Percentiles rank a stretch among this genome's conserved stretches.
Conservation (phyloP, 83 land plant genomes). For the Thuja plicata region DNA sequence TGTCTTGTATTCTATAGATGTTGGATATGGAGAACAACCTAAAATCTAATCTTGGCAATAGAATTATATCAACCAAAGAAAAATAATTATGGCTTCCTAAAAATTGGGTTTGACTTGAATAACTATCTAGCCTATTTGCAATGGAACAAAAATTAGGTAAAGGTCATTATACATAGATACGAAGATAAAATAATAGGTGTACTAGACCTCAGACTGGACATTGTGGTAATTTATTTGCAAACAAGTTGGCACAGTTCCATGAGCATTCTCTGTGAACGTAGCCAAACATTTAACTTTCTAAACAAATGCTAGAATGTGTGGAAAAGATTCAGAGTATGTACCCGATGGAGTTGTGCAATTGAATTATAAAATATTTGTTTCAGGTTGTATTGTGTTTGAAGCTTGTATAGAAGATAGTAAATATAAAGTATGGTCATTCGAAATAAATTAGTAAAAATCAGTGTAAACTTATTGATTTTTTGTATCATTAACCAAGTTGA, state of each 20-base stretch:
- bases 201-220: constrained; percentile 76
- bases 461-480: too few species aligned
- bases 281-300: neutral
- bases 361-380: too few species aligned
- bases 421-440: too few species aligned
- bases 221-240: constrained; percentile 55
- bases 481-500: too few species aligned
- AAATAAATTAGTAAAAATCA: too few species aligned
- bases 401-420: too few species aligned
- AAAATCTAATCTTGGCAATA: neutral
- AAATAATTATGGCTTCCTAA: neutral
- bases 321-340: too few species aligned
- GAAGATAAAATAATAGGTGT: neutral
- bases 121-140: neutral
- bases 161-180: neutral
- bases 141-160: neutral
- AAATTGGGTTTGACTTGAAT: neutral
- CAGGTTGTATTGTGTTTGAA: too few species aligned
- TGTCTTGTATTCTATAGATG: neutral
- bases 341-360: too few species aligned
- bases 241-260: constrained; percentile 72
- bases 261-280: constrained; percentile 47
- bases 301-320: constrained; percentile 8
- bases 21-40: neutral
- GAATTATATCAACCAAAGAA: neutral